Base-by-base conservation (phyloP, 108 stramenopile genomes). In the Skeletonema tropicum region DNA sequence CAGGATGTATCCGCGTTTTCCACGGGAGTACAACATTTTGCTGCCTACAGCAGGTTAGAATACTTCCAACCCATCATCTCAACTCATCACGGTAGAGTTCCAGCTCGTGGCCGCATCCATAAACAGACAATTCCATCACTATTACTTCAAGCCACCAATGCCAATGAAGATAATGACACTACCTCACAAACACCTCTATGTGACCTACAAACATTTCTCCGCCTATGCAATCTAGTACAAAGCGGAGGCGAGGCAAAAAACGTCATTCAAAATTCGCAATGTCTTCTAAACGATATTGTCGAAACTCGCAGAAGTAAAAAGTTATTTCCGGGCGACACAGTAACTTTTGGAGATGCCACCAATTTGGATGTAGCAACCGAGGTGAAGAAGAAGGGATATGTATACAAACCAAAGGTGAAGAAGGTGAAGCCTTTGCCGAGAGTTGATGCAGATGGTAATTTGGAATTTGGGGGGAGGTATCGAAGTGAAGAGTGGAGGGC, bases 401-500 rank as follows among this genome's bases (percentile, higher is more conserved):
- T 73, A 5, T 73, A 68, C 31, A 45, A 68, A 30, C 46, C 72
- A 29, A 73, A 73, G 67, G 46, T 68, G 38, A 73, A 73, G 67
- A 73, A 73, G 67, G 31, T 68, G 31, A 73, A 73, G 64, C 72
- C 72, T 31, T 17, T 68, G 39, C 31, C 72, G 4, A 68, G 30
- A 36, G 32, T 66, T 15, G 66, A 68, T 55, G 72, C 17, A 15
- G 67, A 73, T 30, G 72, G 72, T 49, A 68, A 55, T 33, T 30
- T 68, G 33, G 72, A 73, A 15, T 73, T 73, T 36, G 72, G 72
- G 25, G 72, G 72, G 66, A 48, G 72, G 52, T 68, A 68, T 68
- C 72, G 72, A 19, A 68, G 66, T 35, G 72, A 73, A 52, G 72
- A 73, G 65, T 73, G 72, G 72, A 73, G 72, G 52, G 67, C 65